Evolutionary conservation across 768 basidiomycete species (phyloP), one percentile per base, ranked within the genome.

Genomic region (Cubamyces sp.): DNA sequence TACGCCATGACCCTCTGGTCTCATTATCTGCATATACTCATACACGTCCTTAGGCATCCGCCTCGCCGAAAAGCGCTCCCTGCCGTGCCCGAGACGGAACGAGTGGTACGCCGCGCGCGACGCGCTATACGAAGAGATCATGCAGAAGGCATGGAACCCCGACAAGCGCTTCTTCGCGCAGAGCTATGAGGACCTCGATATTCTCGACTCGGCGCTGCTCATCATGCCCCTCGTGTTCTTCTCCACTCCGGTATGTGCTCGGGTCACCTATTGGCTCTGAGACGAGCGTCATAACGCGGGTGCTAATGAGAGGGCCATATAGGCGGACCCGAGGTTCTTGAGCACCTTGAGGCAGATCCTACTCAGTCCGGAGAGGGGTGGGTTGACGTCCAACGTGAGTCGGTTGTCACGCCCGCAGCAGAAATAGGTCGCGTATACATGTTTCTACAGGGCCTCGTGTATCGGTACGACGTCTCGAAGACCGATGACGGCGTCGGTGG

Each of bases 221-320:
- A 94, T 96, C 68, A 94, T 94, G 91, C 94, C 95, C 1, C 80
- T 95, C 40, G 91, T 94, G 34, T 97, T 96, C 80, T 96, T 97
- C 79, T 88, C 88, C 72, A 87, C 90, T 42, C 85, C 87, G 19
- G 91, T 90, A 65, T 66, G 87, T 79, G 12, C 19, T 16, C 37
- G 42, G 26, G 28, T 18, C 40, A 18, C 18, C 26, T 15, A 26
- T 49, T 21, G 7, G 48, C 9, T 39, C 47, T 55, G n/a, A 56
- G 41, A 46, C 34, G 26, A 39, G 4, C 1, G 49, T 54, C 15
- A 28, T 19, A 37, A 19, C 15, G 39, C 18, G 8, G 56, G 42
- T 48, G 42, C 16, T 37, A 5, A 42, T 39, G 25, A 34, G 54
- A 34, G 23, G 51, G 14, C 9, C 0, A 5, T 34, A 34, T 70